phyloP scores from a whole-genome alignment of 768 basidiomycete genomes.

The Termitomyces sp. region DNA sequence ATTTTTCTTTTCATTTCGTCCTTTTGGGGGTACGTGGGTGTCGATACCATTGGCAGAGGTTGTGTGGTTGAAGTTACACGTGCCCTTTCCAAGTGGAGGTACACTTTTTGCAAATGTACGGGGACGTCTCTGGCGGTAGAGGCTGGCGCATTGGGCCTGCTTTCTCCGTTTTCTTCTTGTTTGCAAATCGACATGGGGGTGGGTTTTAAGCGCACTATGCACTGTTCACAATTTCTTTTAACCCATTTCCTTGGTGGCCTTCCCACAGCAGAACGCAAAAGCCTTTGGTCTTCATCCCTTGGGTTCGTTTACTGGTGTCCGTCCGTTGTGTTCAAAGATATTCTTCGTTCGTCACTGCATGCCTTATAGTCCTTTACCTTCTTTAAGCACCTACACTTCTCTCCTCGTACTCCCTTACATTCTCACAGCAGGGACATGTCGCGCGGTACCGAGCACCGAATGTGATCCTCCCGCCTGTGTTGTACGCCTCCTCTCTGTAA shows the following conservation, averaged over 20 bases:
- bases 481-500: neutral
- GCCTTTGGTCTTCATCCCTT: no score
- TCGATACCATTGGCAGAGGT: no score
- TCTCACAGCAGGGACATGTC: neutral
- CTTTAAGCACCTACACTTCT: neutral
- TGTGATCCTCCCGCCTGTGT: neutral
- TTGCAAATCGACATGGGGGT: no score
- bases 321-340: neutral
- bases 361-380: neutral
- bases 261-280: no score
- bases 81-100: no score
- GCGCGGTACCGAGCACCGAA: neutral
- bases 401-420: neutral
- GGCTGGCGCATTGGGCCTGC: neutral
- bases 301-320: neutral
- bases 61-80: no score
- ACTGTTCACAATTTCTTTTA: no score
- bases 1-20: neutral
- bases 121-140: neutral
- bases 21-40: no score
- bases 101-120: neutral
- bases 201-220: no score
- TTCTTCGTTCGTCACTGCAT: neutral
- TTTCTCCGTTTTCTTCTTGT: neutral
- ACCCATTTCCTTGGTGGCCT: no score